A percentile compares a stretch with the other conserved stretches of the same genome.
These are phyloP conservation scores for Rhynchosporium secalis DNA, from an alignment of 2,329 filamentous ascomycete genomes.

Conservation along the genomic window DNA sequence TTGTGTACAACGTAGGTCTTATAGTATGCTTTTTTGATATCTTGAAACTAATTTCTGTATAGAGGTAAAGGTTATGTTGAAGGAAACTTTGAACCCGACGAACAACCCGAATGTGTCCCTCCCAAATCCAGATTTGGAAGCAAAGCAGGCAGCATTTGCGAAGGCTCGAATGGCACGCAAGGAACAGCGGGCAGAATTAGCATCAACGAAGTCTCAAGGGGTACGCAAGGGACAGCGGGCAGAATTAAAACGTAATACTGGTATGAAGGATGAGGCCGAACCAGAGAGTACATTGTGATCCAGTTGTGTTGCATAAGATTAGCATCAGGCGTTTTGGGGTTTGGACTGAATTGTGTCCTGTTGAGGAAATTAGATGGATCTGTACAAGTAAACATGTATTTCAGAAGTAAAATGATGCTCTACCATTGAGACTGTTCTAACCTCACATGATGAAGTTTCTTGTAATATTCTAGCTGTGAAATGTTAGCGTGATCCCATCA, in stretches of 20 bases:
- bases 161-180: not conserved
- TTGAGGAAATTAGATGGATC: not conserved
- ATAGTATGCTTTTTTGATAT: not conserved
- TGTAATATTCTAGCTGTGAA: not conserved
- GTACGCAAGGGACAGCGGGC: not conserved
- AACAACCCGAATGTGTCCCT: slow-evolving; percentile 6
- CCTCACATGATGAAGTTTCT: not conserved
- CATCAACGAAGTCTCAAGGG: no score
- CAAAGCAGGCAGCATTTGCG: not conserved
- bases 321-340: slow-evolving; percentile 30
- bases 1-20: slow-evolving; percentile 74
- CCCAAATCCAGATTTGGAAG: no score
- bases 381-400: slow-evolving; percentile 3
- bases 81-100: slow-evolving; percentile 15
- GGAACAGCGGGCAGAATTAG: not conserved
- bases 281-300: not conserved
- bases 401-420: slow-evolving; percentile 1
- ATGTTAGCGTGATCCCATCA: not conserved
- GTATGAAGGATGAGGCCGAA: not conserved
- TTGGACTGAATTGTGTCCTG: not conserved
- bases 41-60: slow-evolving; percentile 20
- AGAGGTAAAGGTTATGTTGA: slow-evolving; percentile 40
- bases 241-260: slow-evolving; percentile 2
- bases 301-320: slow-evolving; percentile 27
- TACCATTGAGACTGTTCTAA: not conserved